These are phyloP conservation scores for Pichia paraexigua DNA, from an alignment of 805 yeast genomes.

Conservation along the genomic window DNA sequence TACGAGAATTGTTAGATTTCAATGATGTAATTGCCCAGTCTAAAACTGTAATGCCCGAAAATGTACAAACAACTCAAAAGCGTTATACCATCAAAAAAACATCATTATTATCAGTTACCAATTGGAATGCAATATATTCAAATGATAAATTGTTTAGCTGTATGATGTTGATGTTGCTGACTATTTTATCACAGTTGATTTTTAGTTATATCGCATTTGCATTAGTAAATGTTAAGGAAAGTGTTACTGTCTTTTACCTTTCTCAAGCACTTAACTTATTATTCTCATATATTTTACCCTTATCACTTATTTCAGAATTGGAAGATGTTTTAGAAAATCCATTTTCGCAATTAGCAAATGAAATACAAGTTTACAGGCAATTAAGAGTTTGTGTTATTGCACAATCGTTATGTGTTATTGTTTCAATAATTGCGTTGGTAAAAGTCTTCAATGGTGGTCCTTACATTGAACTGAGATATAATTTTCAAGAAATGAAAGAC, in stretches of 20 bases:
- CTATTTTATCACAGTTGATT: slow-evolving; percentile 21
- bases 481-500: neutral
- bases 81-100: slow-evolving; percentile 1
- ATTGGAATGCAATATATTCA: slow-evolving; percentile 23
- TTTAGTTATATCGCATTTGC: slow-evolving; percentile 24
- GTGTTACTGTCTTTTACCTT: slow-evolving; percentile 17
- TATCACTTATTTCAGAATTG: slow-evolving; percentile 15
- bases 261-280: slow-evolving; percentile 21
- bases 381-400: slow-evolving; percentile 14
- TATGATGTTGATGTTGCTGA: slow-evolving; percentile 15
- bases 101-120: slow-evolving; percentile 11
- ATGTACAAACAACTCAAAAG: neutral
- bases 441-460: slow-evolving; percentile 12
- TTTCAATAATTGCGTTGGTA: slow-evolving; percentile 20
- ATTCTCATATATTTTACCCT: slow-evolving; percentile 22
- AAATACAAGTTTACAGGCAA: slow-evolving; percentile 17
- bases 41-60: neutral
- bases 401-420: slow-evolving; percentile 15
- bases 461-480: neutral
- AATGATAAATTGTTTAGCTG: slow-evolving; percentile 16
- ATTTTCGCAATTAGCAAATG: slow-evolving; percentile 18
- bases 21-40: slow-evolving; percentile 1
- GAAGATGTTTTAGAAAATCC: slow-evolving; percentile 22
- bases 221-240: slow-evolving; percentile 20
- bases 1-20: slow-evolving; percentile 9